Evolutionary conservation across 2,329 filamentous ascomycete species (phyloP).

Genomic region (Septoria petroselini): DNA sequence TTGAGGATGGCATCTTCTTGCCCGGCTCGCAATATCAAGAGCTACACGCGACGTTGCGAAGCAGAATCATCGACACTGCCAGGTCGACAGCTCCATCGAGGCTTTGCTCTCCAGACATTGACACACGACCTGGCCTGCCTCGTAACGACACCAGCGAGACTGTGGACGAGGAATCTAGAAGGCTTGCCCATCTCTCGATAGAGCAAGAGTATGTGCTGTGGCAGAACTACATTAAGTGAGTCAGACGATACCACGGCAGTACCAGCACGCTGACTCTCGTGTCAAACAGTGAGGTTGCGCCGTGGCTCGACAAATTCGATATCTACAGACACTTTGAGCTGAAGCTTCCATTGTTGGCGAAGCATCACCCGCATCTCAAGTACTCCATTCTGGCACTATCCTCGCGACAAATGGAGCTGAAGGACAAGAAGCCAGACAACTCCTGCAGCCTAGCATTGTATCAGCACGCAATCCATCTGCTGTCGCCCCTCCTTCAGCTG

Average conservation of each 20-base stretch:
- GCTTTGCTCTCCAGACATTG: constrained; percentile 28
- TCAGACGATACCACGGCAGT: not conserved
- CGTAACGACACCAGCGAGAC: constrained; percentile 14
- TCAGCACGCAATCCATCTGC: constrained; percentile 50
- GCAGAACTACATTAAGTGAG: constrained; percentile 47
- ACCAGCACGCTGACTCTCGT: not conserved
- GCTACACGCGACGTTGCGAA: constrained; percentile 34
- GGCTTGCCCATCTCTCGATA: constrained; percentile 30
- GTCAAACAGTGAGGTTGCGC: constrained; percentile 45
- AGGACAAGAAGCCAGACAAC: constrained; percentile 44
- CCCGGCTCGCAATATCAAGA: constrained; percentile 36
- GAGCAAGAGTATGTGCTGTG: constrained; percentile 35
- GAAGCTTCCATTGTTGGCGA: constrained; percentile 51
- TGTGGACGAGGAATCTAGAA: constrained; percentile 27
- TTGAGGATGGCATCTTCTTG: constrained; percentile 37
- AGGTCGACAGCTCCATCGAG: constrained; percentile 32
- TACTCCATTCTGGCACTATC: constrained; percentile 56
- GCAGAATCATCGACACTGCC: constrained; percentile 35
- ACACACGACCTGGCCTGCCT: constrained; percentile 8
- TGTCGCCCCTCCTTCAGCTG: constrained; percentile 45
- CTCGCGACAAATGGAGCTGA: constrained; percentile 53
- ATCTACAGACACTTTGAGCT: constrained; percentile 52
- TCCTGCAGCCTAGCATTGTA: constrained; percentile 54
- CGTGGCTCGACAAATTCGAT: constrained; percentile 60
- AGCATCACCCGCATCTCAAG: constrained; percentile 45